phyloP scores from a whole-genome alignment of 2,329 filamentous ascomycete species.

The Aspergillus sp. region DNA sequence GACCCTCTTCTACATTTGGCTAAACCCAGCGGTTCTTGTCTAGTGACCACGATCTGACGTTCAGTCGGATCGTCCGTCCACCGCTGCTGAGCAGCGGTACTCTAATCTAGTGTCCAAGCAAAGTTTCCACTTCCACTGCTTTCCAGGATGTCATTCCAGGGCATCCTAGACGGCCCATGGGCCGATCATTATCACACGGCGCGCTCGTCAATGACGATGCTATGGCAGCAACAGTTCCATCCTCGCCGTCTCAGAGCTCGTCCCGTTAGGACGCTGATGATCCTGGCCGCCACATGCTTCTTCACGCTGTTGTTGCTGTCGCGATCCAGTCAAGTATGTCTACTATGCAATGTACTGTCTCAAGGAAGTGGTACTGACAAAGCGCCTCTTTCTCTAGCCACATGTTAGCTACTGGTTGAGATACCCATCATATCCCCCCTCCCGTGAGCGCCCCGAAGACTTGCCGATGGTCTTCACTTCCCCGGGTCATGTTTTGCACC shows the following conservation, averaged over 20 bases:
- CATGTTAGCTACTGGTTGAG: conserved; percentile 35
- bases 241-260: conserved; percentile 31
- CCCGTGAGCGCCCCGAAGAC: conserved; percentile 34
- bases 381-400: conserved; percentile 18
- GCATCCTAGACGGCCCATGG: conserved; percentile 25
- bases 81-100: conserved; percentile 7
- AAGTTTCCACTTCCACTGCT: neutral
- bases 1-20: conserved; percentile 1
- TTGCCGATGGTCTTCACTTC: conserved; percentile 29
- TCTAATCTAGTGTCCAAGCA: neutral
- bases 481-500: conserved; percentile 18
- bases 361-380: neutral
- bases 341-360: neutral
- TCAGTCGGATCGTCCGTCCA: conserved; percentile 1
- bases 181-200: conserved; percentile 28
- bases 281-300: conserved; percentile 24
- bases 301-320: conserved; percentile 28
- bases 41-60: neutral
- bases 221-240: conserved; percentile 28
- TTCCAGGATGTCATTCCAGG: conserved; percentile 29
- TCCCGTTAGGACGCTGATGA: conserved; percentile 27
- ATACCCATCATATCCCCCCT: conserved; percentile 37
- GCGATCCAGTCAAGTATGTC: conserved; percentile 20
- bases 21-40: conserved; percentile 4
- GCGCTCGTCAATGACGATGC: conserved; percentile 21